Percentiles rank a stretch among this genome's conserved stretches.
These are phyloP conservation scores for Ramalina intermedia DNA, from an alignment of 495 filamentous ascomycete species.

Conservation along the genomic window DNA sequence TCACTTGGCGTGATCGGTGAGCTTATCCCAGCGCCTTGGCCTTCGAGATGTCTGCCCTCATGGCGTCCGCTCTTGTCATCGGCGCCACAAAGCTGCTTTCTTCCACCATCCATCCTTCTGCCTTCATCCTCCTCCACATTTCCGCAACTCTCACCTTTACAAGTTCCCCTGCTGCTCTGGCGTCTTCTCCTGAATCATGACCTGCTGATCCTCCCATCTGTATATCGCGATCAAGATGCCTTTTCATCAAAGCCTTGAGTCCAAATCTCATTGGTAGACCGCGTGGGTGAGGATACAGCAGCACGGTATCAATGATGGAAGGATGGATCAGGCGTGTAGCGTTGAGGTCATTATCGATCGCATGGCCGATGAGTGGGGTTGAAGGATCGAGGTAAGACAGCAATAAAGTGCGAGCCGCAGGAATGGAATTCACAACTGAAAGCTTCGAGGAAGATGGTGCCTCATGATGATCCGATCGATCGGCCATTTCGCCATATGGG, in stretches of 20 bases:
- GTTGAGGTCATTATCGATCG: constrained; percentile 89
- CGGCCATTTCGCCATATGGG: constrained; percentile 31
- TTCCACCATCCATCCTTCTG: constrained; percentile 46
- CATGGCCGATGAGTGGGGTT: constrained; percentile 83
- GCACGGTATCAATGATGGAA: constrained; percentile 68
- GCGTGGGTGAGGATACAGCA: constrained; percentile 71
- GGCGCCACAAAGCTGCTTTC: constrained; percentile 39
- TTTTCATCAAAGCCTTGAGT: constrained; percentile 70
- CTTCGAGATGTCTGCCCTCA: background rate
- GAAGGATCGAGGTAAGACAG: constrained; percentile 52
- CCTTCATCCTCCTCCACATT: constrained; percentile 48
- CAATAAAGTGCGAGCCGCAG: constrained; percentile 55
- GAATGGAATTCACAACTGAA: constrained; percentile 56
- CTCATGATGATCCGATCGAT: constrained; percentile 5
- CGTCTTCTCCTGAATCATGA: constrained; percentile 84
- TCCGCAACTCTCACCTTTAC: constrained; percentile 51
- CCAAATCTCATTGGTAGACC: constrained; percentile 60
- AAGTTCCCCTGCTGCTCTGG: constrained; percentile 72
- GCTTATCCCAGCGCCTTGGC: background rate
- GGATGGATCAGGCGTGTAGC: constrained; percentile 69
- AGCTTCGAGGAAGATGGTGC: constrained; percentile 24
- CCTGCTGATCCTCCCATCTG: constrained; percentile 58
- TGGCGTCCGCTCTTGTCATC: background rate
- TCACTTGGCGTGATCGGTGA: too few relatives aligned
- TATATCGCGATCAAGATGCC: constrained; percentile 60